phyloP scores from a whole-genome alignment of 2,329 filamentous ascomycete species.

The Ascomycota sp. region DNA sequence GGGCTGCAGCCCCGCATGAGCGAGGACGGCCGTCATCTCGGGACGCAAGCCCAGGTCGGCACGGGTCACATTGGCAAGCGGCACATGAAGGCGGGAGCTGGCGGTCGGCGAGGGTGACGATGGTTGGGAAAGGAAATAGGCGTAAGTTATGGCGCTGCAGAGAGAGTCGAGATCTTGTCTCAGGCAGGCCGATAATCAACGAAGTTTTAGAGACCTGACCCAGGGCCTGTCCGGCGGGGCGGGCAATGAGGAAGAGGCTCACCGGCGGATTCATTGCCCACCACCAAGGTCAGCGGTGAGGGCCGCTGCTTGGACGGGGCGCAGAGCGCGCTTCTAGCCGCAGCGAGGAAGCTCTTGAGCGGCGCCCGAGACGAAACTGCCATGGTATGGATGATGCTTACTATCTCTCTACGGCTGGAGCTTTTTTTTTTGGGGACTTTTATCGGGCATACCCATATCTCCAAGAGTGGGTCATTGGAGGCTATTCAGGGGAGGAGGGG shows the following conservation, averaged over 20 bases:
- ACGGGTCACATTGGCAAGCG: slow-evolving; percentile 49
- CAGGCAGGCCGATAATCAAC: background rate
- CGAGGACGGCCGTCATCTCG: slow-evolving; percentile 48
- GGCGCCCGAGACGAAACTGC: slow-evolving; percentile 16
- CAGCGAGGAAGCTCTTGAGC: slow-evolving; percentile 28
- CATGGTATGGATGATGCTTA: background rate
- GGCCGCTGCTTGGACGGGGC: slow-evolving; percentile 21
- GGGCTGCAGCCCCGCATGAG: slow-evolving; percentile 33
- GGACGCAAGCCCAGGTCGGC: slow-evolving; percentile 51
- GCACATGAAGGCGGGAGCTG: slow-evolving; percentile 36
- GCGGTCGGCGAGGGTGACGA: slow-evolving; percentile 10
- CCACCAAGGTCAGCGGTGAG: slow-evolving; percentile 35
- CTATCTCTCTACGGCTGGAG: background rate
- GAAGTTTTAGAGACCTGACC: background rate
- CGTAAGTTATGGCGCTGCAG: slow-evolving; percentile 51
- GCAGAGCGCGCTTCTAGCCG: slow-evolving; percentile 25
- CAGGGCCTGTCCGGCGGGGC: too few species aligned
- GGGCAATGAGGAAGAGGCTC: slow-evolving; percentile 3
- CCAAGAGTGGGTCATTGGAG: too few species aligned
- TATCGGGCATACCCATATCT: too few species aligned
- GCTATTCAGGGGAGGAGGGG: too few species aligned
- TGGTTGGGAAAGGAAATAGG: slow-evolving; percentile 48
- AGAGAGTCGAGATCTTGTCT: slow-evolving; percentile 57
- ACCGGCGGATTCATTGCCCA: slow-evolving; percentile 51
- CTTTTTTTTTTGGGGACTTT: too few species aligned